These are phyloP conservation scores for Ensete glaucum DNA, from an alignment of 176 grass and related monocot genomes.

Conservation along the genomic window DNA sequence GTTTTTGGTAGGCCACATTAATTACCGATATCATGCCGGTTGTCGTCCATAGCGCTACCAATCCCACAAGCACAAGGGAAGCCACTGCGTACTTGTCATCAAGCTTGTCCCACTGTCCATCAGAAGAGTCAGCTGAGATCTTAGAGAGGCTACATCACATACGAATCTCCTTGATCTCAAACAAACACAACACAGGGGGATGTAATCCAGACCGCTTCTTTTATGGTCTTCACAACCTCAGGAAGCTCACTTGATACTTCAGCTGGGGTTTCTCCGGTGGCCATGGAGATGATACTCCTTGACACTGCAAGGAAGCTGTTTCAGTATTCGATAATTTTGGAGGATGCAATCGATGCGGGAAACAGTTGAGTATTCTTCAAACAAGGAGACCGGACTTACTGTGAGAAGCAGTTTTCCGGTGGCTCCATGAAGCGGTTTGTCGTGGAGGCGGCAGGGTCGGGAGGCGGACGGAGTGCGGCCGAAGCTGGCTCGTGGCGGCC, in stretches of 20 bases:
- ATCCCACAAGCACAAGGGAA: slow-evolving; percentile 43
- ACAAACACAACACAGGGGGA: background rate
- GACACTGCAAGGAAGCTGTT: slow-evolving; percentile 1
- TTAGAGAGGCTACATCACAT: slow-evolving; percentile 9
- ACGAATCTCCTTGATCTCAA: slow-evolving; percentile 15
- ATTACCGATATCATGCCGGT: slow-evolving; percentile 59
- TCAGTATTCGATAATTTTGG: background rate
- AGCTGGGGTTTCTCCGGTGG: slow-evolving; percentile 26
- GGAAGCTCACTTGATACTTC: slow-evolving; percentile 46
- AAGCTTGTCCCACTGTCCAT: slow-evolving; percentile 96
- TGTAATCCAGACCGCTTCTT: slow-evolving; percentile 47
- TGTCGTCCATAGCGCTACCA: slow-evolving; percentile 70
- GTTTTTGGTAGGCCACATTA: background rate
- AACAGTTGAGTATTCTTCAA: background rate
- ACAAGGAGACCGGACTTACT: background rate
- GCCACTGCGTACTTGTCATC: slow-evolving; percentile 92
- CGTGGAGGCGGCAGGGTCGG: background rate
- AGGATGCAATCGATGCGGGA: too few relatives aligned
- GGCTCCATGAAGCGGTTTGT: too few relatives aligned
- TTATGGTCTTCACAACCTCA: slow-evolving; percentile 35
- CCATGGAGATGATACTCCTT: slow-evolving; percentile 27
- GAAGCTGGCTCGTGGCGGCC: background rate
- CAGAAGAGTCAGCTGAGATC: slow-evolving; percentile 31
- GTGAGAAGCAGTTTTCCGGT: background rate
- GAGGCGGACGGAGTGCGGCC: background rate